These are phyloP conservation scores for Hypholoma fasciculare DNA, from an alignment of 768 basidiomycete genomes.

Conservation along the genomic window DNA sequence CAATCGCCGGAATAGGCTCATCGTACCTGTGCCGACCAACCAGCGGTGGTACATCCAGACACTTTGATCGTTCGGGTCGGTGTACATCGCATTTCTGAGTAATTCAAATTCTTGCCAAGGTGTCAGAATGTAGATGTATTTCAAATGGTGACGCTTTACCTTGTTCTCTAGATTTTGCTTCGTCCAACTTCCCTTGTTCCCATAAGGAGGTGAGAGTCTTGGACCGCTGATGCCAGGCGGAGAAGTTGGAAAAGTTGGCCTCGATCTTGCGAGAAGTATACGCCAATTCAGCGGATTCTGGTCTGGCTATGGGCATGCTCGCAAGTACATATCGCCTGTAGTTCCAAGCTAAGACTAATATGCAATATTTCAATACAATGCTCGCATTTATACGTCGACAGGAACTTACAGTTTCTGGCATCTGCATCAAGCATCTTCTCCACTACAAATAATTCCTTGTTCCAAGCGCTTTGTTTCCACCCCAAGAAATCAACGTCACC, in stretches of 20 bases:
- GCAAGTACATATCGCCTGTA: slow-evolving; percentile 87
- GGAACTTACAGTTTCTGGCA: slow-evolving; percentile 82
- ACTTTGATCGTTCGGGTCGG: slow-evolving; percentile 94
- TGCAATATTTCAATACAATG: neutral
- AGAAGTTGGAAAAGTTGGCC: slow-evolving; percentile 95
- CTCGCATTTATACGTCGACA: neutral
- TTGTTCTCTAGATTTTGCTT: slow-evolving; percentile 59
- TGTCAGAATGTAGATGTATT: neutral
- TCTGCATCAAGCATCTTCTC: slow-evolving; percentile 94
- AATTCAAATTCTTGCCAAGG: slow-evolving; percentile 79
- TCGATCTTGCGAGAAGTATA: slow-evolving; percentile 93
- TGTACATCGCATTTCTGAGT: slow-evolving; percentile 92
- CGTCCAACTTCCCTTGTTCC: slow-evolving; percentile 54
- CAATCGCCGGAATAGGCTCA: neutral
- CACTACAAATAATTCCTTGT: slow-evolving; percentile 80
- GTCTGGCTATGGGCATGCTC: slow-evolving; percentile 59
- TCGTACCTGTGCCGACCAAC: slow-evolving; percentile 79
- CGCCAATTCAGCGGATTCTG: slow-evolving; percentile 67
- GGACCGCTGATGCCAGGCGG: slow-evolving; percentile 97
- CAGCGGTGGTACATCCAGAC: slow-evolving; percentile 99
- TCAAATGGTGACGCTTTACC: slow-evolving; percentile 43
- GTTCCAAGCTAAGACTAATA: slow-evolving; percentile 88
- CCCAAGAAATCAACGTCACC: slow-evolving; percentile 44
- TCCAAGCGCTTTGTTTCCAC: slow-evolving; percentile 87
- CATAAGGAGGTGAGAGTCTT: slow-evolving; percentile 74